A percentile compares a stretch with the other conserved stretches of the same genome.
Evolutionary conservation across 75 land plant genomes (phyloP).

Genomic region (Chamaecyparis obtusa): DNA sequence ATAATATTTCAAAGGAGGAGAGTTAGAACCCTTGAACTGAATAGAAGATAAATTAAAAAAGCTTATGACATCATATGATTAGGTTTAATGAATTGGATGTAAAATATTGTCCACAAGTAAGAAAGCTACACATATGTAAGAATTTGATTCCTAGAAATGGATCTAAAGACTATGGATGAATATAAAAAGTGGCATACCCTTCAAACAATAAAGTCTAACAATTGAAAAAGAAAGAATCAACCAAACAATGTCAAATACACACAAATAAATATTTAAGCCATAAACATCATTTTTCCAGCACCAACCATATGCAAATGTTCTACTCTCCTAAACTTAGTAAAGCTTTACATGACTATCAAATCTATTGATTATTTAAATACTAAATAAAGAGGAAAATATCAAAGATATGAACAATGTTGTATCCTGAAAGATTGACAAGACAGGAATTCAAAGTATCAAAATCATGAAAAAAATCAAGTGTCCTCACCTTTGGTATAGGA

Average conservation of each 20-base stretch:
- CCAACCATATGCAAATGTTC: not conserved
- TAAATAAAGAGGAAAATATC: not conserved
- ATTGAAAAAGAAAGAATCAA: not conserved
- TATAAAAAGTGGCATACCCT: not conserved
- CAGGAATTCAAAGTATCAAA: not conserved
- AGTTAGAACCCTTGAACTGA: not conserved
- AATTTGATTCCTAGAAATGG: not conserved
- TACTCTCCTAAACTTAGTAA: not conserved
- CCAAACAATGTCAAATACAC: not conserved
- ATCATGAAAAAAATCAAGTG: not conserved
- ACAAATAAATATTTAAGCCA: not conserved
- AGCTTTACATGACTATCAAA: not conserved
- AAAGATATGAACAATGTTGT: not conserved
- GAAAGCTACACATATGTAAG: not conserved
- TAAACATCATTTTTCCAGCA: not conserved
- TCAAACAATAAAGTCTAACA: not conserved
- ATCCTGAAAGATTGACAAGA: not conserved
- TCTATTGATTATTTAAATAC: not conserved
- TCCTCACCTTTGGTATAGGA: slow-evolving; percentile 78
- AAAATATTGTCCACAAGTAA: not conserved
- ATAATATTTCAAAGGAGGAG: not conserved
- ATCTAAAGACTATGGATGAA: not conserved
- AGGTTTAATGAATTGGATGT: not conserved
- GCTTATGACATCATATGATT: not conserved
- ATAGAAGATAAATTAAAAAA: not conserved